Percentiles rank a stretch among this genome's conserved stretches.
phyloP scores from a whole-genome alignment of 2,329 filamentous ascomycete genomes.

The Calonectria fujianensis region DNA sequence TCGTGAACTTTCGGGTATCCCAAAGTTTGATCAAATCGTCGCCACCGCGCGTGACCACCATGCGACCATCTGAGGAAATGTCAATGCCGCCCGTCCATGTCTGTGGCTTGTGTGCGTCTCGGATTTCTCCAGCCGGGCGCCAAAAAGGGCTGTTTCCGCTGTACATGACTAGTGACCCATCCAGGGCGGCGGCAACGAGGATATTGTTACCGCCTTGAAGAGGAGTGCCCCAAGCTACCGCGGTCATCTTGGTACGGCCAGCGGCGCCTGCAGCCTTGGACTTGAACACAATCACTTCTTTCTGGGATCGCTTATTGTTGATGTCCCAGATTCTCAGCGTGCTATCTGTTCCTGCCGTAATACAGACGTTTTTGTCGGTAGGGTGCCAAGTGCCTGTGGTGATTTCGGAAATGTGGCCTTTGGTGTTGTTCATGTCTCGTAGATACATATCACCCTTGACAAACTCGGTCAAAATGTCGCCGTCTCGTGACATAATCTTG shows the following conservation, averaged over 20 bases:
- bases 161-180: constrained; percentile 95
- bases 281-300: constrained; percentile 96
- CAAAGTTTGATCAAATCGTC: constrained; percentile 96
- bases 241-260: constrained; percentile 94
- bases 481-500: constrained; percentile 91
- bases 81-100: constrained; percentile 96
- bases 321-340: constrained; percentile 98
- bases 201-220: constrained; percentile 86
- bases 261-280: constrained; percentile 91
- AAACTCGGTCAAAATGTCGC: constrained; percentile 89
- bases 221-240: constrained; percentile 88
- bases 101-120: constrained; percentile 86
- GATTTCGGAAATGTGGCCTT: constrained; percentile 95
- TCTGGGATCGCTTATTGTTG: constrained; percentile 91
- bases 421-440: constrained; percentile 97
- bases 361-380: constrained; percentile 86
- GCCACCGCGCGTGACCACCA: constrained; percentile 92
- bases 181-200: constrained; percentile 87
- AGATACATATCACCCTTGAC: constrained; percentile 99
- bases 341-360: constrained; percentile 95
- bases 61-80: constrained; percentile 91
- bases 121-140: constrained; percentile 87
- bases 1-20: constrained; percentile 97
- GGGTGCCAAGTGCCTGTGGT: constrained; percentile 95
- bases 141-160: constrained; percentile 90